phyloP scores from a whole-genome alignment of 805 yeast genomes.

The Cyberlindnera mrakii region DNA sequence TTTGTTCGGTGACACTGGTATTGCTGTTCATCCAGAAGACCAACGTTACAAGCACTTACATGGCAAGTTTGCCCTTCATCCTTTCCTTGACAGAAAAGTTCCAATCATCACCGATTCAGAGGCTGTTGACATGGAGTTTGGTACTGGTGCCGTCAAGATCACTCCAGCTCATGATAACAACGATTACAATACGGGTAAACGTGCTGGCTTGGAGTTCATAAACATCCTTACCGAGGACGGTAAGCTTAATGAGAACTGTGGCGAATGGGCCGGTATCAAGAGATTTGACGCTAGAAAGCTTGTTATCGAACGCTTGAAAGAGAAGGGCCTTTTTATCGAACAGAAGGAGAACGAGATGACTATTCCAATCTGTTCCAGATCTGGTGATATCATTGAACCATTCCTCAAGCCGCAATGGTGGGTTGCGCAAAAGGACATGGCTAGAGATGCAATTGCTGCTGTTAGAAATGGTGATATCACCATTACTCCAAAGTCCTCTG shows the following conservation, averaged over 20 bases:
- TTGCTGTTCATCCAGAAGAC: conserved; percentile 97
- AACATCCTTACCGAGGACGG: conserved; percentile 93
- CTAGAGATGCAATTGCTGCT: conserved; percentile 77
- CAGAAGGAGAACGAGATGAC: conserved; percentile 95
- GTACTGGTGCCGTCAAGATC: conserved; percentile 99
- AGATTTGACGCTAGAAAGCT: conserved; percentile 88
- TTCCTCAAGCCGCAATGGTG: conserved; percentile 99
- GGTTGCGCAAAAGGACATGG: conserved; percentile 90
- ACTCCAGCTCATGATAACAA: conserved; percentile 98
- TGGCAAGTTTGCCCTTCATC: conserved; percentile 88
- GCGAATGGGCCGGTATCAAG: conserved; percentile 86
- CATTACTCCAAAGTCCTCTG: conserved; percentile 84
- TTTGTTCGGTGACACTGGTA: conserved; percentile 94
- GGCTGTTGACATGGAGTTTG: conserved; percentile 98
- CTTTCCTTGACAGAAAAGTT: conserved; percentile 75
- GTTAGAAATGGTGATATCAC: conserved; percentile 76
- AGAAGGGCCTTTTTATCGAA: conserved; percentile 67
- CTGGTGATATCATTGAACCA: conserved; percentile 97
- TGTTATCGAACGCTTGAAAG: conserved; percentile 77
- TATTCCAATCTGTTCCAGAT: conserved; percentile 89
- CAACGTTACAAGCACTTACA: conserved; percentile 89
- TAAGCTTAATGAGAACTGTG: conserved; percentile 83
- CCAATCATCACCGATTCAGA: conserved; percentile 88
- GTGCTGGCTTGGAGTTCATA: conserved; percentile 81
- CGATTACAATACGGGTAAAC: conserved; percentile 95